Evolutionary conservation across 2,329 filamentous ascomycete species (phyloP).

Genomic region (Claviceps purpurea): DNA sequence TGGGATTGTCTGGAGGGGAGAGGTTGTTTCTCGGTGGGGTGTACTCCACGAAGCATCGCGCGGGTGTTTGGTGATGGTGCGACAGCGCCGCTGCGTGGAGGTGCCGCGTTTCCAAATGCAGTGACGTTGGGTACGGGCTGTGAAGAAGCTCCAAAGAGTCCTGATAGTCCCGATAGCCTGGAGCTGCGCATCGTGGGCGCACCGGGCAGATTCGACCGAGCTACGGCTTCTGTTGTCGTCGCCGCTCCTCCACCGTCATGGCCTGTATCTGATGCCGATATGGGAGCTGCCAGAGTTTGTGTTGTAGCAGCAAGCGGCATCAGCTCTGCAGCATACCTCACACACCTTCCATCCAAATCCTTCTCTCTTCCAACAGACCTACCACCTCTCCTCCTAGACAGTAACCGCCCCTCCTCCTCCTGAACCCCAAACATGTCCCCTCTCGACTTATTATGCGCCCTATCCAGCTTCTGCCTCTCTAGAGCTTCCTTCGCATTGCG

Average conservation of each 20-base stretch:
- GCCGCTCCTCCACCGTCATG: too few species aligned
- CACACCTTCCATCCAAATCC: not conserved
- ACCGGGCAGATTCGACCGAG: not conserved
- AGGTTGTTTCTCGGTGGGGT: not conserved
- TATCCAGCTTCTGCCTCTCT: constrained; percentile 11
- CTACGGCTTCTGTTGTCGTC: not conserved
- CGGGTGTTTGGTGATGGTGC: too few species aligned
- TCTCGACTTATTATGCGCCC: constrained; percentile 2
- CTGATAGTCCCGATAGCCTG: not conserved
- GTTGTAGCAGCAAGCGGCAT: not conserved
- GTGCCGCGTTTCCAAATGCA: not conserved
- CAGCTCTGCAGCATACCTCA: not conserved
- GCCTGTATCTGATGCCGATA: not conserved
- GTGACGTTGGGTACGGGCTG: not conserved
- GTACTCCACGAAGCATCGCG: too few species aligned
- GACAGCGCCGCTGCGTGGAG: not conserved
- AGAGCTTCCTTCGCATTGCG: constrained; percentile 17
- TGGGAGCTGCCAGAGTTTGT: not conserved
- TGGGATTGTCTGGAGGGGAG: not conserved
- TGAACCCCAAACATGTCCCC: constrained; percentile 6
- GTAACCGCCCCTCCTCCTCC: not conserved
- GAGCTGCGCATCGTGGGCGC: not conserved
- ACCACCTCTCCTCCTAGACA: not conserved
- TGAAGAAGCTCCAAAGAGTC: not conserved
- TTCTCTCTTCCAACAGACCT: not conserved